A percentile compares a stretch with the other conserved stretches of the same genome.
These are phyloP conservation scores for Calonectria honghensis DNA, from an alignment of 2,329 filamentous ascomycete species.

Conservation along the genomic window DNA sequence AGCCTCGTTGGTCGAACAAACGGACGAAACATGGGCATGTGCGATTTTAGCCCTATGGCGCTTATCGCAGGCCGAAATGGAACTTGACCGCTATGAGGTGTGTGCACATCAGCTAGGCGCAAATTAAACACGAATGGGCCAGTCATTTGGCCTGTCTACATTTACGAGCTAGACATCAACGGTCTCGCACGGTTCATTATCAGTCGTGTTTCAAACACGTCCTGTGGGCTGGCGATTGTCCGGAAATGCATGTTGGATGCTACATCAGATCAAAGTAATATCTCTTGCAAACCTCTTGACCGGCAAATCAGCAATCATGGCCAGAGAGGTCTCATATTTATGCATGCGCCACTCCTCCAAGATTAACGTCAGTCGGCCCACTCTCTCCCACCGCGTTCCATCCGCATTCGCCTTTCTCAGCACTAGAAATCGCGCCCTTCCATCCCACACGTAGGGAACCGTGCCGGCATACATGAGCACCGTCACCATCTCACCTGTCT, in stretches of 20 bases:
- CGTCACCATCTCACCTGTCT: not conserved
- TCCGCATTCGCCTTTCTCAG: not conserved
- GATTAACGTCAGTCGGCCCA: not conserved
- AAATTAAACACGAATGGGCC: not conserved
- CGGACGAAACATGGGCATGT: no score
- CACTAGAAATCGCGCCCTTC: not conserved
- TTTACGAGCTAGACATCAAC: not conserved
- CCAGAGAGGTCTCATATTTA: not conserved
- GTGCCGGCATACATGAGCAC: not conserved
- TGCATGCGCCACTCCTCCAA: slow-evolving; percentile 3
- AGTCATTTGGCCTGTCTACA: not conserved
- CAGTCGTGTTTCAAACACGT: not conserved
- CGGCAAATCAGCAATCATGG: not conserved
- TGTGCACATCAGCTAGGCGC: not conserved
- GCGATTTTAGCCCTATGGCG: not conserved
- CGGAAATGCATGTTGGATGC: not conserved
- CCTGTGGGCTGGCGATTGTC: not conserved
- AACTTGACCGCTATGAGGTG: not conserved
- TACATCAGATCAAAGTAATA: not conserved
- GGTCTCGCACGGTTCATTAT: not conserved
- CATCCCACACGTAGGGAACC: not conserved
- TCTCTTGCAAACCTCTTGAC: not conserved
- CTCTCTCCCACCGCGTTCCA: not conserved
- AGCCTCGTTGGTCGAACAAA: not conserved
- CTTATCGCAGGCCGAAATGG: not conserved